Evolutionary conservation across 1,284 basidiomycete genomes (phyloP).

Genomic region (Pseudozyma flocculosa): DNA sequence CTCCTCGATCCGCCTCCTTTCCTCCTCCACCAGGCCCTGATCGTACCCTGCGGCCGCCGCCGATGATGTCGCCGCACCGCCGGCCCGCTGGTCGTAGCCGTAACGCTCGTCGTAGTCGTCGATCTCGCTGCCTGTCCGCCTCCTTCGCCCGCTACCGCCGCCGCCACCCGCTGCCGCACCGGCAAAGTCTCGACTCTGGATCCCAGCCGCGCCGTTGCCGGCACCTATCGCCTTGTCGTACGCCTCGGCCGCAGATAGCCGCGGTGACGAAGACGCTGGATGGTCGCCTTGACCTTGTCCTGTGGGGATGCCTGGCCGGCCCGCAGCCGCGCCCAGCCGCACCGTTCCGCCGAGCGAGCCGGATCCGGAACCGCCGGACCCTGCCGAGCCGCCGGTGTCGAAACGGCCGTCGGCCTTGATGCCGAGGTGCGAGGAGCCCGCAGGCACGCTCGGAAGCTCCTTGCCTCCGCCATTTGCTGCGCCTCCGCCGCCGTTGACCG

Average conservation of each 20-base stretch:
- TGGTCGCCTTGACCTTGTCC: no score
- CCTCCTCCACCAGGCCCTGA: conserved; percentile 19
- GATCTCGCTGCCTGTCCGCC: conserved; percentile 11
- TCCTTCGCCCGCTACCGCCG: not conserved
- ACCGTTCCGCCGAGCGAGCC: conserved; percentile 44
- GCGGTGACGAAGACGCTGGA: no score
- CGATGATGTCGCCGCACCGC: no score
- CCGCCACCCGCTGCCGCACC: no score
- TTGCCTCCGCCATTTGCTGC: conserved; percentile 4
- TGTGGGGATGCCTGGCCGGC: conserved; percentile 30
- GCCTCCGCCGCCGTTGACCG: conserved; percentile 16
- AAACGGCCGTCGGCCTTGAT: conserved; percentile 25
- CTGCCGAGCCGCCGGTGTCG: conserved; percentile 18
- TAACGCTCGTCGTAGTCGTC: conserved; percentile 13
- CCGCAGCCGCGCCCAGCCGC: conserved; percentile 20
- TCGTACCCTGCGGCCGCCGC: not conserved
- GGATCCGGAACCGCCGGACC: conserved; percentile 36
- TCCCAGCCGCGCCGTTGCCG: not conserved
- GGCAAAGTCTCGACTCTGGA: no score
- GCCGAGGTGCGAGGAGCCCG: conserved; percentile 10
- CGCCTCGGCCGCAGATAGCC: conserved; percentile 29
- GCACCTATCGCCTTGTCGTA: conserved; percentile 13
- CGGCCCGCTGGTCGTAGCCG: not conserved
- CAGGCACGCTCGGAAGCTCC: conserved; percentile 24
- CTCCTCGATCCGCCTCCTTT: conserved; percentile 38